A percentile compares a stretch with the other conserved stretches of the same genome.
phyloP scores from a whole-genome alignment of 768 basidiomycete species.

The Tylopilus plumbeoviolaceoides region DNA sequence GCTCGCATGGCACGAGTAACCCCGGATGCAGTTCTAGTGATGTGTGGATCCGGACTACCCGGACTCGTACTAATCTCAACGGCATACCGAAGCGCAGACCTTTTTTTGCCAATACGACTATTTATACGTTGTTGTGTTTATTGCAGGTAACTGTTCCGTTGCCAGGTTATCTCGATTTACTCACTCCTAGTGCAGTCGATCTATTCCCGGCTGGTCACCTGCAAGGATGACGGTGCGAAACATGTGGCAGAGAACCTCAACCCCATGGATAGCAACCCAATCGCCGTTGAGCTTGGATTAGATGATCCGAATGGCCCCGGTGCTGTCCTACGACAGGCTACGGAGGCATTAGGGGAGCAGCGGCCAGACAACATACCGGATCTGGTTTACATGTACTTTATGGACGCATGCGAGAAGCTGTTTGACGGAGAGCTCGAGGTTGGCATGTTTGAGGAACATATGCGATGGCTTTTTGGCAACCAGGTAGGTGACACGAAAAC shows the following conservation, averaged over 20 bases:
- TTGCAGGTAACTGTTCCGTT: slow-evolving; percentile 58
- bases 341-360: slow-evolving; percentile 54
- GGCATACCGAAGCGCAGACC: slow-evolving; percentile 43
- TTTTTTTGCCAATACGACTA: slow-evolving; percentile 90
- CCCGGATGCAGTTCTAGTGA: slow-evolving; percentile 33
- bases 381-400: slow-evolving; percentile 82
- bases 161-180: slow-evolving; percentile 1
- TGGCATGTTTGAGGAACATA: slow-evolving; percentile 89
- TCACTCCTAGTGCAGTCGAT: slow-evolving; percentile 54
- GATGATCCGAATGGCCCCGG: slow-evolving; percentile 79
- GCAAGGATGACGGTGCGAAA: slow-evolving; percentile 75
- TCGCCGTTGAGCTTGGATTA: slow-evolving; percentile 79
- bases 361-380: slow-evolving; percentile 47
- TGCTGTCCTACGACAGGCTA: slow-evolving; percentile 59
- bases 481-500: slow-evolving; percentile 46
- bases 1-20: slow-evolving; percentile 2
- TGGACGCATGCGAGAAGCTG: slow-evolving; percentile 88
- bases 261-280: slow-evolving; percentile 67
- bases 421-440: slow-evolving; percentile 94
- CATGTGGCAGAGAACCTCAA: slow-evolving; percentile 66
- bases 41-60: slow-evolving; percentile 53
- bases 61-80: slow-evolving; percentile 18
- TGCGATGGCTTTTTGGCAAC: slow-evolving; percentile 91
- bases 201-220: slow-evolving; percentile 81
- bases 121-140: slow-evolving; percentile 85